These are phyloP conservation scores for Penicillium manginii DNA, from an alignment of 495 filamentous ascomycete genomes.

Conservation along the genomic window DNA sequence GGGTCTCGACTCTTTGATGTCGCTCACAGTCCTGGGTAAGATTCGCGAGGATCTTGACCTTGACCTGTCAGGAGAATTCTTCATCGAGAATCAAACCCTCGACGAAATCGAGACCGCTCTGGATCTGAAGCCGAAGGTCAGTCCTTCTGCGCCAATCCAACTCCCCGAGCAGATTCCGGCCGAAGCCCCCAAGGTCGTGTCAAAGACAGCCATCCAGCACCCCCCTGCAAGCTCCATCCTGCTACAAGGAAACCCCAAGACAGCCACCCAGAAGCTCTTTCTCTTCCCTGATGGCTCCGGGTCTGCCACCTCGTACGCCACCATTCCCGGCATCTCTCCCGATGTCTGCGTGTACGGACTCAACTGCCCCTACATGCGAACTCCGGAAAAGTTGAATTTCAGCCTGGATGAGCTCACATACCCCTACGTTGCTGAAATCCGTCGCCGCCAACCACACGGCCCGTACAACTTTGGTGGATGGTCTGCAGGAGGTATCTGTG, in stretches of 20 bases:
- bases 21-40: conserved; percentile 51
- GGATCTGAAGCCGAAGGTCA: conserved; percentile 41
- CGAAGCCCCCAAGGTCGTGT: conserved; percentile 18
- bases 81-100: conserved; percentile 64
- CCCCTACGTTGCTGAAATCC: conserved; percentile 67
- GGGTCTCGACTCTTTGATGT: conserved; percentile 59
- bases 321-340: conserved; percentile 57
- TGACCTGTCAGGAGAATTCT: conserved; percentile 58
- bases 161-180: conserved; percentile 24
- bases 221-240: conserved; percentile 55
- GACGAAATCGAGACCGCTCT: conserved; percentile 55
- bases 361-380: conserved; percentile 70
- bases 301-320: conserved; percentile 63
- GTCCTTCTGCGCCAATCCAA: conserved; percentile 26
- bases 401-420: conserved; percentile 60
- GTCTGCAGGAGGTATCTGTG: conserved; percentile 88
- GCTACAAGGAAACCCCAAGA: conserved; percentile 53
- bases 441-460: conserved; percentile 73
- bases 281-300: conserved; percentile 56
- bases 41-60: conserved; percentile 58
- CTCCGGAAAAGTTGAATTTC: conserved; percentile 57
- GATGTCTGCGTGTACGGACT: conserved; percentile 63
- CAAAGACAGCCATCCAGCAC: conserved; percentile 28
- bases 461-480: conserved; percentile 72
- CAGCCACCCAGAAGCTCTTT: conserved; percentile 47